These are phyloP conservation scores for Lentinula sp. DNA, from an alignment of 768 basidiomycete genomes.

Conservation along the genomic window DNA sequence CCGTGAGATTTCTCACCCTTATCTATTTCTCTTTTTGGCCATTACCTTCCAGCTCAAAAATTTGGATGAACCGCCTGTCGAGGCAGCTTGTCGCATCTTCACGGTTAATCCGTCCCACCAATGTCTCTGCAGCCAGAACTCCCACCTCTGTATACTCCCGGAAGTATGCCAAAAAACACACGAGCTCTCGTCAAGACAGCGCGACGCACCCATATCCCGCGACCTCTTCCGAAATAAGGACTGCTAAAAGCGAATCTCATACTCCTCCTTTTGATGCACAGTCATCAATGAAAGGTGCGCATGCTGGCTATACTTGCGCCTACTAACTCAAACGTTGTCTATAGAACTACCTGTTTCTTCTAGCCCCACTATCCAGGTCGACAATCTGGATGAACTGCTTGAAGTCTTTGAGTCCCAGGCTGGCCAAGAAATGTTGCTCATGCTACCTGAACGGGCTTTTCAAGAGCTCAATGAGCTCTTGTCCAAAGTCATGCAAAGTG, in stretches of 20 bases:
- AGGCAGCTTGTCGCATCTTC: conserved; percentile 6
- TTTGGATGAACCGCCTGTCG: conserved; percentile 6
- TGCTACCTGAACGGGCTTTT: neutral
- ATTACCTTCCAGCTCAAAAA: conserved; percentile 2
- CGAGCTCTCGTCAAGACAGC: neutral
- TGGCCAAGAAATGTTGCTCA: neutral
- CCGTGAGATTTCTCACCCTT: neutral
- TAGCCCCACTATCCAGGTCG: neutral
- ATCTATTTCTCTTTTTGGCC: conserved; percentile 1
- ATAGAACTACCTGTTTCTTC: neutral
- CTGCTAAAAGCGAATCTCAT: neutral
- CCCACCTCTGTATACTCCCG: neutral
- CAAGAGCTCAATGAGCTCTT: neutral
- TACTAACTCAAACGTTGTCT: neutral
- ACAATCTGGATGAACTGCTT: neutral
- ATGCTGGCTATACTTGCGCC: neutral
- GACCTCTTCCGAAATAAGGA: neutral
- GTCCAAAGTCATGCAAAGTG: neutral
- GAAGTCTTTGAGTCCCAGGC: neutral
- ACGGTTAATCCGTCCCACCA: neutral
- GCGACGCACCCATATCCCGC: neutral
- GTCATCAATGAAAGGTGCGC: neutral
- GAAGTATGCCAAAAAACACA: neutral
- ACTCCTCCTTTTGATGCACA: neutral
- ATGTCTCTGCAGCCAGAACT: neutral